phyloP scores from a whole-genome alignment of 805 yeast genomes.

The Metschnikowia continentalis region DNA sequence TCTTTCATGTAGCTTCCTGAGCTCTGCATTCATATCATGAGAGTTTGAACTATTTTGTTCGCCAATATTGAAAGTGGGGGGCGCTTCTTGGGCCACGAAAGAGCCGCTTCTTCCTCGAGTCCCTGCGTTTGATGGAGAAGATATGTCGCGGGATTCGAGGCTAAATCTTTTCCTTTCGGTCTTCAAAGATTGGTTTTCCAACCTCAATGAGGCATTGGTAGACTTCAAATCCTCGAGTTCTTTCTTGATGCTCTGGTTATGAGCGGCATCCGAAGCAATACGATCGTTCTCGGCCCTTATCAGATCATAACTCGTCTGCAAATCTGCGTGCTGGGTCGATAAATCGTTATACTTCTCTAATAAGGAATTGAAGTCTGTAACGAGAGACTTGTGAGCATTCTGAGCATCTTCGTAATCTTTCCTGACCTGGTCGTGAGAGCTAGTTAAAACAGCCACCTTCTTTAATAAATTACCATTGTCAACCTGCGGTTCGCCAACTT shows the following conservation, averaged over 20 bases:
- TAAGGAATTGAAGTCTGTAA: constrained; percentile 2
- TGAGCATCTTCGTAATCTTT: constrained; percentile 20
- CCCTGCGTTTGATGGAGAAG: background rate
- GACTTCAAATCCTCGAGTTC: constrained; percentile 30
- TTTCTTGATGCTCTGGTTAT: constrained; percentile 3
- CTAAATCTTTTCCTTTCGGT: constrained; percentile 7
- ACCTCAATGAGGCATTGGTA: constrained; percentile 30
- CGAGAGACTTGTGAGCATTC: constrained; percentile 19
- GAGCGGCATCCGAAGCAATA: constrained; percentile 1
- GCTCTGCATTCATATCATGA: constrained; percentile 16
- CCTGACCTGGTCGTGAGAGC: constrained; percentile 9
- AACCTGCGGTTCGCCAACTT: background rate
- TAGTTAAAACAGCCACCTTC: background rate
- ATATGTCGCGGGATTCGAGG: background rate
- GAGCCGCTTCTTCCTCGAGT: background rate
- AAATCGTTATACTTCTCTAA: constrained; percentile 3
- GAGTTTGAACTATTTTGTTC: background rate
- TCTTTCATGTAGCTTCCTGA: constrained; percentile 25
- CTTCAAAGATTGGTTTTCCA: constrained; percentile 38
- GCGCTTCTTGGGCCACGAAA: background rate
- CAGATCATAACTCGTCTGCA: constrained; percentile 4
- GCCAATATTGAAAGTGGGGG: background rate
- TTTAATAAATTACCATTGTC: background rate
- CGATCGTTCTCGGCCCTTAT: constrained; percentile 7
- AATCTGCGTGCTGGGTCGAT: constrained; percentile 2